Percentiles rank a stretch among this genome's conserved stretches.
These are phyloP conservation scores for Nowakowskiella sp. DNA, from an alignment of 192 early-diverging fungal species.

Conservation along the genomic window DNA sequence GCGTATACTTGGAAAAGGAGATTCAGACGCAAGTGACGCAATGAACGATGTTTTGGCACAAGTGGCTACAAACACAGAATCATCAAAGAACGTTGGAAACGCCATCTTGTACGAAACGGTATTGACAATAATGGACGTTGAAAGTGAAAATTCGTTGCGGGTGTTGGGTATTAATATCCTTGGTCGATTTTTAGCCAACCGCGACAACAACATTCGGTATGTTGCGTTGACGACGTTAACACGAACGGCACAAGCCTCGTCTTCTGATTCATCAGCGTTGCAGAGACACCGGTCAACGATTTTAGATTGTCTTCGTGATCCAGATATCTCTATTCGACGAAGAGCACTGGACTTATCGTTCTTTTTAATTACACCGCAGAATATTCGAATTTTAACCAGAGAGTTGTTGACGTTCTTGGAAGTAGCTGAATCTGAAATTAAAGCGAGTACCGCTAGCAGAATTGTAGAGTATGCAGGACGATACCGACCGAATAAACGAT, in stretches of 20 bases:
- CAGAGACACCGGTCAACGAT: constrained; percentile 97
- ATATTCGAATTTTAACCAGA: constrained; percentile 84
- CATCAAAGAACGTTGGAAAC: constrained; percentile 92
- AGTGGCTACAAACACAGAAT: constrained; percentile 92
- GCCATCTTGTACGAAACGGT: constrained; percentile 97
- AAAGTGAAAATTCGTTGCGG: constrained; percentile 80
- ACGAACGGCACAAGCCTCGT: constrained; percentile 60
- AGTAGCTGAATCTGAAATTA: constrained; percentile 81
- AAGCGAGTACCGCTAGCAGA: constrained; percentile 81
- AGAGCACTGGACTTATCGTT: constrained; percentile 94
- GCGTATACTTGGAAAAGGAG: constrained; percentile 75
- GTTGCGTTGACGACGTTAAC: constrained; percentile 91
- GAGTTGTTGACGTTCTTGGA: constrained; percentile 92
- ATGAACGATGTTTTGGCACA: constrained; percentile 98
- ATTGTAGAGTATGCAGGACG: constrained; percentile 88
- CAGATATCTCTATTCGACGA: constrained; percentile 92
- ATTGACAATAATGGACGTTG: constrained; percentile 90
- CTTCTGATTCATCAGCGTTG: constrained; percentile 84
- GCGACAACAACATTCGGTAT: constrained; percentile 95
- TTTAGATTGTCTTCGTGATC: constrained; percentile 88
- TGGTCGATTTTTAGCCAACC: constrained; percentile 87
- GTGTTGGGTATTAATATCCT: constrained; percentile 97
- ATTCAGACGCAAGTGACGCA: constrained; percentile 72
- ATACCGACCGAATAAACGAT: constrained; percentile 89
- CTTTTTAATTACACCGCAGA: constrained; percentile 88